These are phyloP conservation scores for Vitis rotundifolia DNA, from an alignment of 164 flowering plant species.

Conservation along the genomic window DNA sequence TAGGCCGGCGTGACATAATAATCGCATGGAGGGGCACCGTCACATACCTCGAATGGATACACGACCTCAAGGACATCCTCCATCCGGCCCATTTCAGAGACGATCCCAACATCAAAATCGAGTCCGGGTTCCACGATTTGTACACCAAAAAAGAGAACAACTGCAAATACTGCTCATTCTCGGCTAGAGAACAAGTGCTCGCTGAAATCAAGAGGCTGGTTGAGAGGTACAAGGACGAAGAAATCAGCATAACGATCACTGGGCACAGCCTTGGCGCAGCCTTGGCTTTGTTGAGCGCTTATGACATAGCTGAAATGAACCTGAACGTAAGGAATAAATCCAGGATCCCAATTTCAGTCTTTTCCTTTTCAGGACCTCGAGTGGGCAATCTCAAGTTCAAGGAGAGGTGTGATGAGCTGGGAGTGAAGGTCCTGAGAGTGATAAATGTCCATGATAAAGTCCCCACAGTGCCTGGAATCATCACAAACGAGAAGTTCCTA, in stretches of 20 bases:
- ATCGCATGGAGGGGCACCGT: constrained; percentile 86
- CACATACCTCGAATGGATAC: constrained; percentile 77
- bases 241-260: constrained; percentile 63
- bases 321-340: constrained; percentile 26
- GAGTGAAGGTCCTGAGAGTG: constrained; percentile 64
- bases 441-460: constrained; percentile 73
- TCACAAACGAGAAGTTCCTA: constrained; percentile 59
- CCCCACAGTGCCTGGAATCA: constrained; percentile 74
- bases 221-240: constrained; percentile 47
- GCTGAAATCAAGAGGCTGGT: constrained; percentile 53
- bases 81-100: constrained; percentile 42
- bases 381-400: constrained; percentile 79
- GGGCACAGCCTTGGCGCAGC: constrained; percentile 79
- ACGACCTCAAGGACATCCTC: constrained; percentile 69
- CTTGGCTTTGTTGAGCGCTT: constrained; percentile 61
- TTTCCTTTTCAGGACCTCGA: constrained; percentile 73
- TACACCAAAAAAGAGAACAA: constrained; percentile 58
- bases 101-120: constrained; percentile 59
- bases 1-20: constrained; percentile 74
- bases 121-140: constrained; percentile 70
- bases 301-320: constrained; percentile 67
- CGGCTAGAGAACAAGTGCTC: constrained; percentile 70
- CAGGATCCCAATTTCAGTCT: constrained; percentile 54
- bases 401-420: constrained; percentile 64
- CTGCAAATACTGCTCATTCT: constrained; percentile 52